Conservation (phyloP, 2,329 filamentous ascomycete genomes). For the Epichloe brachyelytri region DNA sequence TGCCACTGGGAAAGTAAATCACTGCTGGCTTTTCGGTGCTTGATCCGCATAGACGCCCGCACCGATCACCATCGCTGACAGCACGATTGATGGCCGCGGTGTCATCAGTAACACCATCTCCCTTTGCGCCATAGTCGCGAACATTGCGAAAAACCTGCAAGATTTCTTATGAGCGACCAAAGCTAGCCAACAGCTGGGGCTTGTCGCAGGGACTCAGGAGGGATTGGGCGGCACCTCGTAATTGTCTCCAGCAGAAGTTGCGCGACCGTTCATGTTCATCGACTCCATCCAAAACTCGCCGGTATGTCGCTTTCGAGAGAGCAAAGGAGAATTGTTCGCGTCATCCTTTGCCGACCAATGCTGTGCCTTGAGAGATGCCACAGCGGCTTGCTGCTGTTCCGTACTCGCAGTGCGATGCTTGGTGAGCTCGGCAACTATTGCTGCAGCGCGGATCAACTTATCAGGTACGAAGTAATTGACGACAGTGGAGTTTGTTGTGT, state of each 20-base stretch:
- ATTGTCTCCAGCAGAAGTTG: background rate
- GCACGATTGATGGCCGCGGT: slow-evolving; percentile 40
- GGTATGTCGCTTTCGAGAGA: background rate
- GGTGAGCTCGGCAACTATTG: background rate
- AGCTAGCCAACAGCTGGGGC: background rate
- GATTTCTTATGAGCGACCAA: background rate
- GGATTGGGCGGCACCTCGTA: background rate
- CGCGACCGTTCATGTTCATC: background rate
- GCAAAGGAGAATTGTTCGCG: background rate
- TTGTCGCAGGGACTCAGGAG: background rate
- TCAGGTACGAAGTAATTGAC: background rate
- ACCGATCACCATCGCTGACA: slow-evolving; percentile 25
- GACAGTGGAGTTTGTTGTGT: background rate
- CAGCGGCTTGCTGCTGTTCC: background rate
- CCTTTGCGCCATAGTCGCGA: background rate
- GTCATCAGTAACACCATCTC: background rate
- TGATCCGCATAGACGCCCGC: slow-evolving; percentile 15
- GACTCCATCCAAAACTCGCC: background rate
- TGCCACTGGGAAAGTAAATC: slow-evolving; percentile 28
- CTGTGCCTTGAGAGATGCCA: background rate
- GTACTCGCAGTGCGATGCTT: background rate
- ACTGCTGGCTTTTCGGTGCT: slow-evolving; percentile 16
- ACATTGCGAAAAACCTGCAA: background rate
- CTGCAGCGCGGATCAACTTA: background rate
- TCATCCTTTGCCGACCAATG: background rate